A percentile compares a stretch with the other conserved stretches of the same genome.
Evolutionary conservation across 2,329 filamentous ascomycete genomes (phyloP).

Genomic region (Tricladium varicosporioides): DNA sequence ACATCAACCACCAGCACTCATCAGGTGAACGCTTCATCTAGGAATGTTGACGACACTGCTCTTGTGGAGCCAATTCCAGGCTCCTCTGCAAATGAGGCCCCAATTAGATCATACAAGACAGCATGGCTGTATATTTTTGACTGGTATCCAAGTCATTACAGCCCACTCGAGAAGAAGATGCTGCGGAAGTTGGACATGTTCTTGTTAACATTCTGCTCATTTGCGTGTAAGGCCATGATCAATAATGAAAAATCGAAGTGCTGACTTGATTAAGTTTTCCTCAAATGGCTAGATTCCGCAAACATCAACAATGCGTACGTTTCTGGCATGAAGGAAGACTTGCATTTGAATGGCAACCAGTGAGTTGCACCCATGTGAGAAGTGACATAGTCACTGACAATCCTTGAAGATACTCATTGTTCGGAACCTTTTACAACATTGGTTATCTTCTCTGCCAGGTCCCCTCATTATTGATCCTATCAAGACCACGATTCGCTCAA

Average conservation of each 20-base stretch:
- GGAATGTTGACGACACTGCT: too few species aligned
- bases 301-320: slow-evolving; percentile 30
- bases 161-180: not conserved
- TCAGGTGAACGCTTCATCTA: too few species aligned
- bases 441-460: not conserved
- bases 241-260: slow-evolving; percentile 13
- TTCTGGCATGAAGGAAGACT: slow-evolving; percentile 46
- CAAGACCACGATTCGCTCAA: not conserved
- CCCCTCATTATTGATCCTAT: not conserved
- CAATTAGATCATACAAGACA: not conserved
- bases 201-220: not conserved
- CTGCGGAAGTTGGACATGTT: slow-evolving; percentile 8
- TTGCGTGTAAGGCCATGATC: slow-evolving; percentile 14
- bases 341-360: slow-evolving; percentile 46
- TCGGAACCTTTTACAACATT: slow-evolving; percentile 26
- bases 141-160: not conserved
- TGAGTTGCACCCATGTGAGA: slow-evolving; percentile 53
- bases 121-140: slow-evolving; percentile 6
- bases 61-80: too few species aligned
- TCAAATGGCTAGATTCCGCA: slow-evolving; percentile 42
- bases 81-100: not conserved
- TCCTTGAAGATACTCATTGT: slow-evolving; percentile 42
- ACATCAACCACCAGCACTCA: too few species aligned
- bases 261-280: slow-evolving; percentile 32
- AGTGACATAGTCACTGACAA: slow-evolving; percentile 36